A percentile compares a stretch with the other conserved stretches of the same genome.
Evolutionary conservation across 257 asterid species (phyloP).

Genomic region (Hygrophila difformis): DNA sequence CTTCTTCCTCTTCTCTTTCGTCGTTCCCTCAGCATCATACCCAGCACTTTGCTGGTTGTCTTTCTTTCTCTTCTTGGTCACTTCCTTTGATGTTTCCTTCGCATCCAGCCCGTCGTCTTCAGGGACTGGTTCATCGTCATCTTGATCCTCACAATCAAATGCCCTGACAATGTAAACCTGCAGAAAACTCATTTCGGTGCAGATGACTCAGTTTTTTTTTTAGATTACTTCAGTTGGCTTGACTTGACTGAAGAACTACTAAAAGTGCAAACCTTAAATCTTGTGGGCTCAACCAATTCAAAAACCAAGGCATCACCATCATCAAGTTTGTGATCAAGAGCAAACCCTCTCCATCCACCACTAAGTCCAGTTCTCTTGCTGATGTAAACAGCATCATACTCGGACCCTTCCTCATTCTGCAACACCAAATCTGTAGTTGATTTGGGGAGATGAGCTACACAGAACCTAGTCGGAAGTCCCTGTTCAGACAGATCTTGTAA

Average conservation of each 20-base stretch:
- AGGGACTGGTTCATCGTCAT: not conserved
- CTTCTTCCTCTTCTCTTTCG: conserved; percentile 18
- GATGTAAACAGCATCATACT: conserved; percentile 52
- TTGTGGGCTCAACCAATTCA: conserved; percentile 60
- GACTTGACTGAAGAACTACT: not conserved
- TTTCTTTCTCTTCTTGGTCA: conserved; percentile 12
- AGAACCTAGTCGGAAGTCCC: conserved; percentile 73
- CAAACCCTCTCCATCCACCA: conserved; percentile 98
- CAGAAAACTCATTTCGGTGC: conserved; percentile 2
- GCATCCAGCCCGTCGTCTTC: conserved; percentile 25
- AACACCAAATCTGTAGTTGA: conserved; percentile 42
- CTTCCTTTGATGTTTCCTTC: conserved; percentile 24
- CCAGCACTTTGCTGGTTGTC: conserved; percentile 4
- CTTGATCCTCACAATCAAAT: conserved; percentile 18
- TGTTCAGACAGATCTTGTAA: conserved; percentile 23
- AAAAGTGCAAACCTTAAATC: conserved; percentile 63
- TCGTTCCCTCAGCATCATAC: conserved; percentile 26
- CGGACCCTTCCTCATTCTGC: conserved; percentile 53
- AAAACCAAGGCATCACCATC: conserved; percentile 85
- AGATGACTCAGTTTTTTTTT: not conserved
- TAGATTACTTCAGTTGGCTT: not conserved
- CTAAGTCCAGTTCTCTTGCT: conserved; percentile 71
- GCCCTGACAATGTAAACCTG: conserved; percentile 69
- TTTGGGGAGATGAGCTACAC: conserved; percentile 56
- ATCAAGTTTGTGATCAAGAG: conserved; percentile 73